Evolutionary conservation across 352 stramenopile genomes (phyloP).

Genomic region (Halophytophthora polymorphica): DNA sequence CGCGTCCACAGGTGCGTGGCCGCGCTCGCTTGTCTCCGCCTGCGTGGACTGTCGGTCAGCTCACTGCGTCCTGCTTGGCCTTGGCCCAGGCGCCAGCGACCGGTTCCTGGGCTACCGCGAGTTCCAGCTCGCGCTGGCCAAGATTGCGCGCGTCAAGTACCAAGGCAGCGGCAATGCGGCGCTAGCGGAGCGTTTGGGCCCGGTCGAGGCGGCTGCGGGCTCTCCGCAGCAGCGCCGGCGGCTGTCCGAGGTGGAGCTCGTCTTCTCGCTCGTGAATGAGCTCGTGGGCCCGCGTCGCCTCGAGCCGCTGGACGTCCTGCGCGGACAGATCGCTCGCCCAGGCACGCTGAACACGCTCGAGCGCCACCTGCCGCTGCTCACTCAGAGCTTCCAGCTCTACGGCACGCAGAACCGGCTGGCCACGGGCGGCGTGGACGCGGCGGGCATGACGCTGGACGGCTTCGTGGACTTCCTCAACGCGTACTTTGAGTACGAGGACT

Average conservation of each 20-base stretch:
- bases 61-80: not conserved
- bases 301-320: conserved; percentile 38
- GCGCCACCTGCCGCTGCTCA: conserved; percentile 32
- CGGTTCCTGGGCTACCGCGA: conserved; percentile 50
- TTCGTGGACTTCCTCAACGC: conserved; percentile 79
- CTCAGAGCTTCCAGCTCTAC: conserved; percentile 67
- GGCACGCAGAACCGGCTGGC: conserved; percentile 25
- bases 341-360: conserved; percentile 50
- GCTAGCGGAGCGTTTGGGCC: not conserved
- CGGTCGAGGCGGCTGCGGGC: not conserved
- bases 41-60: not conserved
- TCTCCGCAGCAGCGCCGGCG: conserved; percentile 9
- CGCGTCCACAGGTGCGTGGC: conserved; percentile 38
- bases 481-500: conserved; percentile 79
- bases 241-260: conserved; percentile 23
- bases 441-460: conserved; percentile 54
- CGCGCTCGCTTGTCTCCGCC: not conserved
- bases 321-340: conserved; percentile 41
- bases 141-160: conserved; percentile 33
- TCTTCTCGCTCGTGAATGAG: conserved; percentile 32
- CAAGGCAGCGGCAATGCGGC: conserved; percentile 8
- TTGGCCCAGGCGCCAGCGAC: conserved; percentile 33
- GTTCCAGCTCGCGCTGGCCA: conserved; percentile 53
- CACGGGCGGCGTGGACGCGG: conserved; percentile 2
- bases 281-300: conserved; percentile 6